Evolutionary conservation across 345 rosid genomes (phyloP).

Genomic region (Populus euphratica): DNA sequence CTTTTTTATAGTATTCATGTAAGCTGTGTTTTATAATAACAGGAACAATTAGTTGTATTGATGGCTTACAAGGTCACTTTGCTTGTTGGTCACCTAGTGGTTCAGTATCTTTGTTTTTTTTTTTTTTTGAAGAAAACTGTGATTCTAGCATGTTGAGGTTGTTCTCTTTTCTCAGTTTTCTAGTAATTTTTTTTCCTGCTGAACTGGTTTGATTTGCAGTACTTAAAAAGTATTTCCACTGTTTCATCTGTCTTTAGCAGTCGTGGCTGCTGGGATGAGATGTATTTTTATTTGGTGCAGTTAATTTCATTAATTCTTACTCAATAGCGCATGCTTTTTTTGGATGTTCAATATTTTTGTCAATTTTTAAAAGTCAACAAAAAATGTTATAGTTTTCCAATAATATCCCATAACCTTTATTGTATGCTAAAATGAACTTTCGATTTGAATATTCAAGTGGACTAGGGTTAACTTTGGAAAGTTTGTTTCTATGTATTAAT

Average conservation of each 20-base stretch:
- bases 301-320: not conserved
- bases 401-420: not conserved
- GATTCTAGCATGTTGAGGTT: not conserved
- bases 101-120: not conserved
- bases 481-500: not conserved
- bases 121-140: not conserved
- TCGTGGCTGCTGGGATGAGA: not conserved
- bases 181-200: slow-evolving; percentile 2
- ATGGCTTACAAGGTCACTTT: not conserved
- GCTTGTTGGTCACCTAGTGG: not conserved
- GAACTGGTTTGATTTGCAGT: not conserved
- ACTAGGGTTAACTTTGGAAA: not conserved
- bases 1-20: slow-evolving; percentile 91
- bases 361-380: not conserved
- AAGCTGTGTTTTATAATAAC: slow-evolving; percentile 19
- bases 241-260: not conserved
- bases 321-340: not conserved
- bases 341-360: not conserved
- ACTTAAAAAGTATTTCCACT: not conserved
- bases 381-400: not conserved
- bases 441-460: not conserved
- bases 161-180: not conserved
- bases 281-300: not conserved
- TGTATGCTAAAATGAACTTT: not conserved
- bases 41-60: not conserved